Conservation (phyloP, 805 yeast genomes). For the Debaryomyces castellii region DNA sequence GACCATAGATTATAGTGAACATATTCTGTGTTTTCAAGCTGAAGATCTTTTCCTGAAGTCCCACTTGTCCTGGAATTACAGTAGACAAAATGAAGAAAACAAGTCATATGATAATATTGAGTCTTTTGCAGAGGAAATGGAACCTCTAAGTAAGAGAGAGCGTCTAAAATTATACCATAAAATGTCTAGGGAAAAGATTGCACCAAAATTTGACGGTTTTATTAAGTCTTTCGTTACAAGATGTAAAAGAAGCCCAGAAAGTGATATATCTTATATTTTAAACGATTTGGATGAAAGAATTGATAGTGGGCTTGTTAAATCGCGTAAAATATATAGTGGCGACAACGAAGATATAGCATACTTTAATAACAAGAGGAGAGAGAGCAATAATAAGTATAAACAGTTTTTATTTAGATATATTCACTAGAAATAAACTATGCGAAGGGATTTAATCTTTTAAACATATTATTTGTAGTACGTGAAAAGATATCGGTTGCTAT, state of each 20-base stretch:
- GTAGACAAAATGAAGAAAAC: too few relatives aligned
- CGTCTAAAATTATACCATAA: not conserved
- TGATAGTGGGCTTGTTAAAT: slow-evolving; percentile 10
- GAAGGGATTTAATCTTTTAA: slow-evolving; percentile 49
- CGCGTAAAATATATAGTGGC: slow-evolving; percentile 9
- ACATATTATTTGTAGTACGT: slow-evolving; percentile 45
- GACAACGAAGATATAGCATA: slow-evolving; percentile 4
- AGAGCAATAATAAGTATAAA: not conserved
- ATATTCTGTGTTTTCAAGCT: too few relatives aligned
- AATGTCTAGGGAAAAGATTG: too few relatives aligned
- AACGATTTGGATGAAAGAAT: slow-evolving; percentile 2
- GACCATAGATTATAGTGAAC: too few relatives aligned
- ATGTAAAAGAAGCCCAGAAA: not conserved
- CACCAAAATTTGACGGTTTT: not conserved
- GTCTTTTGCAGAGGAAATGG: too few relatives aligned
- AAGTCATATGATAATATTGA: too few relatives aligned
- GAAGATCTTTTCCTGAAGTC: too few relatives aligned
- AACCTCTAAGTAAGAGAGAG: too few relatives aligned
- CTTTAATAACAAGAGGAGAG: not conserved
- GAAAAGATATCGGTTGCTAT: slow-evolving; percentile 60
- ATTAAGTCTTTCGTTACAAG: not conserved
- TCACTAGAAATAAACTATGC: slow-evolving; percentile 4
- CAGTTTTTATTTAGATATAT: slow-evolving; percentile 6
- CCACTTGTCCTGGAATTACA: too few relatives aligned
- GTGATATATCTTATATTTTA: not conserved